Base-by-base conservation (phyloP, 768 basidiomycete genomes). In the Chalciporus pseudorubinellus region DNA sequence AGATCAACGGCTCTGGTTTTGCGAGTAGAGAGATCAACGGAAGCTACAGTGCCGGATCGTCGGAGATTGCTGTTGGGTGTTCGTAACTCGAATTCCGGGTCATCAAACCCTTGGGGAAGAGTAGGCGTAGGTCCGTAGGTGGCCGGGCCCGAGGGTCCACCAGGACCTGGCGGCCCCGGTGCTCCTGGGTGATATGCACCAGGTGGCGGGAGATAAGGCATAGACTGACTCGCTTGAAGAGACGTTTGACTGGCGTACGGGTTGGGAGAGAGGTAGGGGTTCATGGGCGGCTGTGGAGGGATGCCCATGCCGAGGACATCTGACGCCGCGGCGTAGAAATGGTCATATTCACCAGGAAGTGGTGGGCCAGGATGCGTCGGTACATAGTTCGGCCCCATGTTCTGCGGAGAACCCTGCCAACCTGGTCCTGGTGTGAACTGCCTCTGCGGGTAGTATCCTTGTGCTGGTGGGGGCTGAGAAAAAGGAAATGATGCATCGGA, bases 1-100 rank as follows among this genome's bases (percentile, higher is more conserved):
- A 92, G 74, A 66, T 93, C 91, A 40, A 92, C 81, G 3, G 91
- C 91, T 67, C 91, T 92, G 52, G 80, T 83, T 70, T 85, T 87
- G 47, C 77, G 74, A 6, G 82, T 79, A n/a, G 79, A 77, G 18
- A 77, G 77, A 29, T 73, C 64, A 18, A 84, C 78, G 3, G 84
- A 82, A 20, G 77, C 72, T 5, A 76, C 74, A 14, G 83, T 85
- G 38, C 75, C 80, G 3, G 81, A 76, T 20, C 85, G 82, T 36
- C 80, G 71, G 31, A 87, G 72, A 26, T 59, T 44, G 10, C 76
- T 56, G 3, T 80, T 81, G 1, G 61, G 47, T 48, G 54, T 12
- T 21, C 87, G 77, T 50, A 75, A 69, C 52, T 87, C 83, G 31
- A 84, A 73, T 40, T 89, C 84, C 18, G 73, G 60, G 11, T 74